Conservation (phyloP, 202 grass and related monocot genomes). For the Schoenoplectus tabernaemontani region DNA sequence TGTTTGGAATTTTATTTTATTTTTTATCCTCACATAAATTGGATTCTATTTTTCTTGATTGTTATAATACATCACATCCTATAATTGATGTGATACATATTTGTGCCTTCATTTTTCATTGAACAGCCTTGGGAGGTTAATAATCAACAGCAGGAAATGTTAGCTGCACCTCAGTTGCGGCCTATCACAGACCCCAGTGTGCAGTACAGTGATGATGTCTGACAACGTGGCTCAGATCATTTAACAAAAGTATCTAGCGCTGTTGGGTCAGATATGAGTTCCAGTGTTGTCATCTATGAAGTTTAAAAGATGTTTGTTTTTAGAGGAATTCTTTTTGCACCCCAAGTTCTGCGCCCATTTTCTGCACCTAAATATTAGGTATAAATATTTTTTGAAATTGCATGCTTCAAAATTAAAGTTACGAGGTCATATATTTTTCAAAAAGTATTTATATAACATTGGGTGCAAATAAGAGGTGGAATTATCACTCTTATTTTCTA, state of each 20-base stretch:
- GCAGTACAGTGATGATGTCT: not conserved
- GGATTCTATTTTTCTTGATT: not conserved
- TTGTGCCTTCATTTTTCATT: not conserved
- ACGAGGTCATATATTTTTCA: no score
- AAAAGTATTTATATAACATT: no score
- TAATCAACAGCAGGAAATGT: slow-evolving; percentile 12
- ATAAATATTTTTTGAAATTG: no score
- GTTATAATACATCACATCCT: not conserved
- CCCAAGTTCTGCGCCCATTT: no score
- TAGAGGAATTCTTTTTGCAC: no score
- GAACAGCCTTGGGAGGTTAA: slow-evolving; percentile 34
- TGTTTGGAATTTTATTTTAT: no score
- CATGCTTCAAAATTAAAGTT: no score
- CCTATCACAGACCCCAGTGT: not conserved
- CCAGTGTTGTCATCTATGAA: not conserved
- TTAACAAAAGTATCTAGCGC: not conserved
- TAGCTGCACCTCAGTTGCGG: not conserved
- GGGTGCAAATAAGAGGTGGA: no score
- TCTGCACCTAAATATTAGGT: no score
- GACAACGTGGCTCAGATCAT: not conserved
- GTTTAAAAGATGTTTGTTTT: no score
- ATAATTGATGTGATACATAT: not conserved
- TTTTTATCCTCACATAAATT: not conserved
- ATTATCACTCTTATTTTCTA: no score
- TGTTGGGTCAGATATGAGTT: not conserved